Evolutionary conservation across 2,329 filamentous ascomycete species (phyloP).

Genomic region (Apiospora saccharicola): DNA sequence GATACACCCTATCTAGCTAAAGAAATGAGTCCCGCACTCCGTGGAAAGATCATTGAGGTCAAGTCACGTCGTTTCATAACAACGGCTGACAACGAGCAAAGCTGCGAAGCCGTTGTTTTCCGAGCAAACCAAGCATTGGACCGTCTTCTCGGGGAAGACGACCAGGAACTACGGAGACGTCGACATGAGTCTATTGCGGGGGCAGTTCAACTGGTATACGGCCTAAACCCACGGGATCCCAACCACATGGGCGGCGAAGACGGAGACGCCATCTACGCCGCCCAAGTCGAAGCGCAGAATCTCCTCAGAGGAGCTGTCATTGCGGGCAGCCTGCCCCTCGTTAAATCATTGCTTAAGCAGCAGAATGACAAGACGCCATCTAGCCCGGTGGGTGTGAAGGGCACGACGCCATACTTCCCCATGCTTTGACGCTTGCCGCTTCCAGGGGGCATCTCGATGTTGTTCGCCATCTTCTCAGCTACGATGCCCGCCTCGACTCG

Average conservation of each 20-base stretch:
- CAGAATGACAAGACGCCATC: no score
- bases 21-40: no score
- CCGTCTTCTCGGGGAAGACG: not conserved
- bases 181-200: not conserved
- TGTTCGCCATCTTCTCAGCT: not conserved
- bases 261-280: no score
- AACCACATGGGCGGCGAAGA: no score
- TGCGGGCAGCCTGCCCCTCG: not conserved
- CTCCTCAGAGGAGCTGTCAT: not conserved
- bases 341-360: not conserved
- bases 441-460: not conserved
- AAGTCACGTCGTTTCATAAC: no score
- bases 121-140: not conserved
- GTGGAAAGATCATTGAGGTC: not conserved
- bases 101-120: no score
- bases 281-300: conserved; percentile 7
- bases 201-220: no score
- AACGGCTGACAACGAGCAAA: no score
- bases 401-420: not conserved
- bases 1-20: no score
- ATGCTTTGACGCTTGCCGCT: not conserved
- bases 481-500: not conserved
- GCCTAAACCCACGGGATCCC: no score
- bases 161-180: not conserved
- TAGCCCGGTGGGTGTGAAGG: not conserved